phyloP scores from a whole-genome alignment of 345 rosid species.

The Syzygium jambos region DNA sequence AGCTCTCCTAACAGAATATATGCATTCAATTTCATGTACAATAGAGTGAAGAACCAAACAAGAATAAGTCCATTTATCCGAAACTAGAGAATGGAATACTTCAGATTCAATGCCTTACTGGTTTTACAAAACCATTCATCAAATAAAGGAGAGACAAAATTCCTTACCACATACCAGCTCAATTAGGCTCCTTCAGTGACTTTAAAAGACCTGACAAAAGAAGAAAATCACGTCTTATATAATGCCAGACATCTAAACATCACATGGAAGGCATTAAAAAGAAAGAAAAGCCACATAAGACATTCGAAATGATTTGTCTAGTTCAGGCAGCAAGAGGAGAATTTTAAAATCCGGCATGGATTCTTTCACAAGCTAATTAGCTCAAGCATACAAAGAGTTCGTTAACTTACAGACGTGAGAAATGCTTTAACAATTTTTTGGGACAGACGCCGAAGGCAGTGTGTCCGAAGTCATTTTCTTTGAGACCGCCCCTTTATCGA shows the following conservation, averaged over 20 bases:
- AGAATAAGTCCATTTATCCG: background rate
- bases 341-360: background rate
- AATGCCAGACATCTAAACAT: background rate
- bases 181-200: background rate
- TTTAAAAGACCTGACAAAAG: background rate
- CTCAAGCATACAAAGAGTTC: background rate
- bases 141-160: background rate
- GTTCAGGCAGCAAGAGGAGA: background rate
- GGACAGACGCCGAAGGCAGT: conserved; percentile 16
- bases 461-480: conserved; percentile 28
- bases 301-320: background rate
- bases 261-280: background rate
- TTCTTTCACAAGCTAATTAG: background rate
- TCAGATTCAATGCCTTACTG: background rate
- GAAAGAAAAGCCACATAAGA: background rate
- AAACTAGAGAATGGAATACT: background rate
- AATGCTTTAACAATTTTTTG: conserved; percentile 13
- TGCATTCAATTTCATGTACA: background rate
- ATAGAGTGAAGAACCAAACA: background rate
- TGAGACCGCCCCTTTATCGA: conserved; percentile 22
- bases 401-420: background rate
- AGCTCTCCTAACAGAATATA: background rate
- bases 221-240: background rate
- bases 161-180: background rate
- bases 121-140: background rate